Base-by-base conservation (phyloP, 805 yeast genomes). In the Lipomyces japonicus region DNA sequence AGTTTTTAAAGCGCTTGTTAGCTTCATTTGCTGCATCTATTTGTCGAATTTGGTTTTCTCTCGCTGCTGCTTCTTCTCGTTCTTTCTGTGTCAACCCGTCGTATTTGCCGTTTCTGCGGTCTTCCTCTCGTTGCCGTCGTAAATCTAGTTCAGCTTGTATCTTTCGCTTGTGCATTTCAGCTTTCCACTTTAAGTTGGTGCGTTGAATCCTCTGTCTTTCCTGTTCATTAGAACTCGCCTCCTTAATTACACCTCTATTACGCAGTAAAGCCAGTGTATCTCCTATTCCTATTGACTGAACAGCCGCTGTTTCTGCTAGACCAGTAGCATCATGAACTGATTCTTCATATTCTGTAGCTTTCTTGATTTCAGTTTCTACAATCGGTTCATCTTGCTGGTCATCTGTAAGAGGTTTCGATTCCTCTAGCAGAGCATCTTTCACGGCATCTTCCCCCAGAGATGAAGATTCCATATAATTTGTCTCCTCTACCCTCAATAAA, bases 251-350 rank as follows among this genome's bases (percentile, higher is more conserved):
- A 1, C 71, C 70, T 14, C 62, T 58, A 6, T 57, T 42, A 30
- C 65, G 62, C 5, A 74, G 62, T 32, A 70, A 49, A 37, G 59
- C 60, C 19, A 75, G 61, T 2, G 74, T 64, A 2, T 65, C 67
- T 1, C 75, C 72, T 21, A 73, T 48, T 2, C 76, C 75, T 30
- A 63, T 61, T 10, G 54, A 49, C 1, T 63, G 46, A 9, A 57
- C 44, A 6, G 32, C 53, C n/a, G 61, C 58, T 26, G 59, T 65
- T 19, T 39, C 58, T 10, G 52, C 52, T 12, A 38, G 44, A 2
- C 53, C 56, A n/a, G 48, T 52, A 10, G 45, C 25, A 21, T 36
- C 42, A 21, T n/a, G n/a, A 6, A n/a, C 10, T 10, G 14, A 23
- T 14, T 35, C 47, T 12, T 50, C 54, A 21, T 36, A 23, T 14